Evolutionary conservation across 345 rosid genomes (phyloP), one percentile per base, ranked within the genome.

Genomic region (Rhodomyrtus tomentosa): DNA sequence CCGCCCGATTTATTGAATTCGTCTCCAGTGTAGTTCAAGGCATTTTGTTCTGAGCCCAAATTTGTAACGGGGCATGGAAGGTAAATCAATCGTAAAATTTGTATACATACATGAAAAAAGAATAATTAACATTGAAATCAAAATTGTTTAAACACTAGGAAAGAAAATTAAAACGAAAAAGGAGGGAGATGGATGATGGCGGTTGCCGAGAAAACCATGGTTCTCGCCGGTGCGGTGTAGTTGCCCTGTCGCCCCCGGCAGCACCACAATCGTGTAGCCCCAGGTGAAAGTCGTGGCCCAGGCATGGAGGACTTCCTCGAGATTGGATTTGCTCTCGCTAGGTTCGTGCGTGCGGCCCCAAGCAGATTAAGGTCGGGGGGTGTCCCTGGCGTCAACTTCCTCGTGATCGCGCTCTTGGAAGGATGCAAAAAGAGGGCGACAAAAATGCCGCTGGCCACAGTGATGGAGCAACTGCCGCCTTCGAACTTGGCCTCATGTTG

Each of bases 211-310:
- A 29, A 38, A 6, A 7, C 11, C 40, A 15, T 59, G 16, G 40
- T 4, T 1, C 5, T 3, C 3, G 12, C 24, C 45, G 45, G 6
- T 0, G 0, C 13, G 6, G 5, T 12, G 0, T 0, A 0, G 13
- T 18, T 32, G 13, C 13, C 1, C 42, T 10, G 20, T 32, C 12
- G 0, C 42, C 24, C 2, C 24, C 13, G 24, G 45, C 24, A 0
- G 1, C 76, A 32, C 45, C 6, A 3, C 13, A 3, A 5, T 10
- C 24, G 11, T 32, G 42, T 7, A 7, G 22, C 40, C 22, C 21
- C 14, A 7, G 10, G 20, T 0, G 5, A 15, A 20, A 2, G 74
- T 32, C 11, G 22, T 9, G 38, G 16, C 74, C 74, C 10, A 29
- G 1, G 22, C 3, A 0, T 29, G 40, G 74, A 62, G 2, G 74